These are phyloP conservation scores for Saccharomycopsis schoenii DNA, from an alignment of 805 yeast species.

Conservation along the genomic window DNA sequence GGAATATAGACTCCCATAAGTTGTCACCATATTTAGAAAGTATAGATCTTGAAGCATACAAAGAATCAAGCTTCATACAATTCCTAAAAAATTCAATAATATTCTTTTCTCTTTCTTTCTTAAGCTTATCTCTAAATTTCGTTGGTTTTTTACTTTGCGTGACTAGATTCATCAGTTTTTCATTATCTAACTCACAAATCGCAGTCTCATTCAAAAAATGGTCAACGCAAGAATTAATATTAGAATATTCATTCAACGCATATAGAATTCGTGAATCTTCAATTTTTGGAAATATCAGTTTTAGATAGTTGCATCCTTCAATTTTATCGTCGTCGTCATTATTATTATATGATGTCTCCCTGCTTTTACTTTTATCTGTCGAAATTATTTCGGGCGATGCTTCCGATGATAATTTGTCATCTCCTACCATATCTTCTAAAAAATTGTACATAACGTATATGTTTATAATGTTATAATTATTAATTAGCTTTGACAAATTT, in stretches of 20 bases:
- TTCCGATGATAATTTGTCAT: no score
- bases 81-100: background rate
- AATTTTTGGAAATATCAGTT: conserved; percentile 38
- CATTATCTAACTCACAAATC: background rate
- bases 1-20: background rate
- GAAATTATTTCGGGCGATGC: no score
- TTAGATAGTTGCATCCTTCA: conserved; percentile 20
- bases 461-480: no score
- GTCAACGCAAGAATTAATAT: conserved; percentile 27
- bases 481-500: no score
- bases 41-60: background rate
- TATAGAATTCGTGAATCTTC: conserved; percentile 25
- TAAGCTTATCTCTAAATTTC: background rate
- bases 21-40: background rate
- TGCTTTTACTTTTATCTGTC: no score
- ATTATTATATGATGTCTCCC: background rate
- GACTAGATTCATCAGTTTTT: background rate
- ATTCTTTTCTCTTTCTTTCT: background rate
- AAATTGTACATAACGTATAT: no score
- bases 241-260: conserved; percentile 25
- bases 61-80: background rate
- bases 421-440: no score
- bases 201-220: conserved; percentile 23
- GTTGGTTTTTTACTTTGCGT: background rate
- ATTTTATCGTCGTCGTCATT: background rate